These are phyloP conservation scores for Rhizopus sp. DNA, from an alignment of 371 early-diverging fungal genomes.

Conservation along the genomic window DNA sequence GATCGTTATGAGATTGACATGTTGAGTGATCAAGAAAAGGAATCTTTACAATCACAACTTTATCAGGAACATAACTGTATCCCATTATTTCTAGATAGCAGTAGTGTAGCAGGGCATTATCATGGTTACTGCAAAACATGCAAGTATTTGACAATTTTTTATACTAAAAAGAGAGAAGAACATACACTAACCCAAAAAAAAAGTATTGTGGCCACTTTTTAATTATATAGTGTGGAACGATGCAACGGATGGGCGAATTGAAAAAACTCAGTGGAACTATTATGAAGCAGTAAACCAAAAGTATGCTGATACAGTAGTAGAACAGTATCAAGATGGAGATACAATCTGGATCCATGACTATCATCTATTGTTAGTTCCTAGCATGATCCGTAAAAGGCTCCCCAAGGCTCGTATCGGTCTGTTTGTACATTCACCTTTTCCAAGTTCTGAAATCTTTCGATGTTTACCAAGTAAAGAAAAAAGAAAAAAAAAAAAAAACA, in stretches of 20 bases:
- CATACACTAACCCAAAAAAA: conserved; percentile 22
- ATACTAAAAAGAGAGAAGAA: too few species aligned
- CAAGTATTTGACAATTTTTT: conserved; percentile 28
- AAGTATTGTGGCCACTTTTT: conserved; percentile 96
- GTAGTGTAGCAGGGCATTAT: conserved; percentile 75
- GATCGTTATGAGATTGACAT: conserved; percentile 31
- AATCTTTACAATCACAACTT: conserved; percentile 40
- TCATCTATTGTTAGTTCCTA: conserved; percentile 91
- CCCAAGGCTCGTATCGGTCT: conserved; percentile 90
- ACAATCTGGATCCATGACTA: conserved; percentile 99
- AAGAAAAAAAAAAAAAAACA: not conserved
- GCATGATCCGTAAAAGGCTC: conserved; percentile 76
- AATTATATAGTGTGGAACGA: conserved; percentile 92
- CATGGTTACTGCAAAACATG: conserved; percentile 92
- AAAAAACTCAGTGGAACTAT: conserved; percentile 77
- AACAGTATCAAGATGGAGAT: conserved; percentile 81
- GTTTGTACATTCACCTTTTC: conserved; percentile 98
- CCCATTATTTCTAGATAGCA: conserved; percentile 79
- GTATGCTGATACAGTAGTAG: conserved; percentile 78
- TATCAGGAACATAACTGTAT: conserved; percentile 56
- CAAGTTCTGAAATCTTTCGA: conserved; percentile 91
- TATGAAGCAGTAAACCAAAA: conserved; percentile 83
- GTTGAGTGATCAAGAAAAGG: conserved; percentile 30
- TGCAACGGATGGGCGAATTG: conserved; percentile 66
- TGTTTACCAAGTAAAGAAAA: conserved; percentile 77